Evolutionary conservation across 306 rosid species (phyloP).

Genomic region (Vicia sativa): DNA sequence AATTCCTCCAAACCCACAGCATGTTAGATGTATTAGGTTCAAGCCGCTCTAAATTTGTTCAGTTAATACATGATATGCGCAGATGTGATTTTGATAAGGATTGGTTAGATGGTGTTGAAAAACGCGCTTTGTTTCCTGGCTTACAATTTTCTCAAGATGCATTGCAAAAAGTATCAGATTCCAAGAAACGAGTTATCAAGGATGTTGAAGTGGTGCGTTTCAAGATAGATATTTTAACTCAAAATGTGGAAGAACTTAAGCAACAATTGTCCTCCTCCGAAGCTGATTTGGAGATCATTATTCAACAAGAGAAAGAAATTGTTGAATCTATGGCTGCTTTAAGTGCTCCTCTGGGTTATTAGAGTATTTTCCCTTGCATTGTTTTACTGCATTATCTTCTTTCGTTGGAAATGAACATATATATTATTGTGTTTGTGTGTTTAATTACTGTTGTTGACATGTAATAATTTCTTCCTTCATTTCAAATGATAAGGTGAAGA

Average conservation of each 20-base stretch:
- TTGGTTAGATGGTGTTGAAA: not conserved
- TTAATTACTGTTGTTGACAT: too few relatives aligned
- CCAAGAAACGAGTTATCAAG: not conserved
- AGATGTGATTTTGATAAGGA: not conserved
- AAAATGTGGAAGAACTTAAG: not conserved
- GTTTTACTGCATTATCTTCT: not conserved
- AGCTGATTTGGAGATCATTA: not conserved
- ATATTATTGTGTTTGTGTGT: too few relatives aligned
- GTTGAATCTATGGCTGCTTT: not conserved
- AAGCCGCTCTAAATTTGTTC: not conserved
- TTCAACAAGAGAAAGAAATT: not conserved
- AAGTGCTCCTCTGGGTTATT: not conserved
- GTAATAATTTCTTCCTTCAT: too few relatives aligned
- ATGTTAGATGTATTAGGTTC: not conserved
- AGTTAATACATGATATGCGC: not conserved
- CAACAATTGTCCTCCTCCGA: not conserved
- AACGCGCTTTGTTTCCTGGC: not conserved
- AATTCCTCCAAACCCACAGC: constrained; percentile 12
- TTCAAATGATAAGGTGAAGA: not conserved
- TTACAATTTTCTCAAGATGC: not conserved
- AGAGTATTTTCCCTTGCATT: not conserved
- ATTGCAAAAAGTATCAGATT: not conserved
- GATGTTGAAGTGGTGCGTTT: not conserved
- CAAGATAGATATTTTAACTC: not conserved
- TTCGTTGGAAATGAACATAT: not conserved